Percentiles rank a stretch among this genome's conserved stretches.
Conservation (phyloP, 495 filamentous ascomycete species). For the Hypoxylon crocopeplum region DNA sequence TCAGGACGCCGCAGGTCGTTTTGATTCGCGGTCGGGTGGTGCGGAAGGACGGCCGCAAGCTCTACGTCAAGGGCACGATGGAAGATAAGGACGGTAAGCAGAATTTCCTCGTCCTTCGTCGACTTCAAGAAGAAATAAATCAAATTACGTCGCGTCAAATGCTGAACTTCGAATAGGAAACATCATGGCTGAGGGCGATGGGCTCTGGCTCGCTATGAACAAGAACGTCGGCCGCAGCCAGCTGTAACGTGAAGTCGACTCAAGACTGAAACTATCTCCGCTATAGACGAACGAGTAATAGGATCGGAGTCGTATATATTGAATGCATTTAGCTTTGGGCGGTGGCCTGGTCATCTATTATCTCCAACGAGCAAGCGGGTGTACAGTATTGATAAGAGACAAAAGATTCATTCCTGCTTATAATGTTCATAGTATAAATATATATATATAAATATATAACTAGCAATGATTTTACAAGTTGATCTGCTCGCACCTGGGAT, state of each 20-base stretch:
- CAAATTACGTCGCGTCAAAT: neutral
- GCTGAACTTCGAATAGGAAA: conserved; percentile 26
- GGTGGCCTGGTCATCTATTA: too few species aligned
- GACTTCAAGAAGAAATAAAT: too few species aligned
- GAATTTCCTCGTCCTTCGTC: too few species aligned
- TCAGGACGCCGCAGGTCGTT: conserved; percentile 38
- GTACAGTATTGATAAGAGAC: neutral
- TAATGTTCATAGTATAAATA: conserved; percentile 14
- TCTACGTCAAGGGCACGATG: conserved; percentile 35
- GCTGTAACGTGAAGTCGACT: too few species aligned
- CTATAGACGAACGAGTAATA: too few species aligned
- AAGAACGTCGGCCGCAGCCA: conserved; percentile 11
- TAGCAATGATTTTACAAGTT: conserved; percentile 1
- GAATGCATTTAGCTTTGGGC: too few species aligned
- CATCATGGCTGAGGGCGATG: conserved; percentile 38
- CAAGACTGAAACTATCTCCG: too few species aligned
- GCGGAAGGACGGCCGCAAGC: conserved; percentile 42
- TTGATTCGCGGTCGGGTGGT: conserved; percentile 35
- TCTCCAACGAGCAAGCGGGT: neutral
- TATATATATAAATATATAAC: conserved; percentile 3
- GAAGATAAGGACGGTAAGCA: conserved; percentile 42
- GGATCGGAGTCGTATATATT: neutral
- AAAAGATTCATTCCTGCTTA: neutral
- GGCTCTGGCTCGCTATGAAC: conserved; percentile 35
- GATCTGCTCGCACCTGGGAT: too few species aligned